Evolutionary conservation across 169 alveolate species (phyloP).

Genomic region (Theileria equi): DNA sequence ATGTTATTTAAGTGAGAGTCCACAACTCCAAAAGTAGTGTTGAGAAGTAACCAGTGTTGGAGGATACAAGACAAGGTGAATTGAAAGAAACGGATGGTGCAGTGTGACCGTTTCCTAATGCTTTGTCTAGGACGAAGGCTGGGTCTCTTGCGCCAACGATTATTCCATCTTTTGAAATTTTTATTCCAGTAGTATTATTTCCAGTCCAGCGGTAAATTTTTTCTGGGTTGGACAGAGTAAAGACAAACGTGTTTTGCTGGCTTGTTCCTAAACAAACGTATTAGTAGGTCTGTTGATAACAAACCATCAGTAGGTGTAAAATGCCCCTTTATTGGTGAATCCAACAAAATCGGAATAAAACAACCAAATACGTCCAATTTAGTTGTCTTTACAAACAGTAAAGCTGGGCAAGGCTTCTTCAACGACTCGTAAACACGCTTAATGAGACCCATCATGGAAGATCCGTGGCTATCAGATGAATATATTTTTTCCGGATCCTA

Average conservation of each 20-base stretch:
- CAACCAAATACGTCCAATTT: constrained; percentile 37
- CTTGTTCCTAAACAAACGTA: constrained; percentile 1
- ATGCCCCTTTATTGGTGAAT: constrained; percentile 27
- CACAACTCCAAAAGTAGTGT: constrained; percentile 41
- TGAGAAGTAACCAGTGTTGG: constrained; percentile 23
- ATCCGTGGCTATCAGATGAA: constrained; percentile 48
- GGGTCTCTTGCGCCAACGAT: constrained; percentile 51
- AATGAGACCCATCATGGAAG: constrained; percentile 38
- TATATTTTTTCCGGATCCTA: constrained; percentile 54
- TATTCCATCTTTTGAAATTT: constrained; percentile 33
- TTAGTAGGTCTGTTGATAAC: neutral
- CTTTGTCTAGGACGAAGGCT: constrained; percentile 48
- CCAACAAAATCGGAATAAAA: constrained; percentile 40
- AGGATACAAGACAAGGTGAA: constrained; percentile 45
- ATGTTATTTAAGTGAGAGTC: constrained; percentile 25
- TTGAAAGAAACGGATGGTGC: constrained; percentile 49
- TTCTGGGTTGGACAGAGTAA: constrained; percentile 32
- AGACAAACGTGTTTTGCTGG: constrained; percentile 44
- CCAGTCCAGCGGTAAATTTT: constrained; percentile 37
- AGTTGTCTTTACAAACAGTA: constrained; percentile 48
- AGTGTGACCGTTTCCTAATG: constrained; percentile 32
- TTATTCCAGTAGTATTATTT: constrained; percentile 26
- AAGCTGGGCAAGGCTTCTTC: constrained; percentile 17
- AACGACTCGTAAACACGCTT: constrained; percentile 23
- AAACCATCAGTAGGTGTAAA: constrained; percentile 38